phyloP scores from a whole-genome alignment of 805 yeast genomes.

The Candida qinlingensis region DNA sequence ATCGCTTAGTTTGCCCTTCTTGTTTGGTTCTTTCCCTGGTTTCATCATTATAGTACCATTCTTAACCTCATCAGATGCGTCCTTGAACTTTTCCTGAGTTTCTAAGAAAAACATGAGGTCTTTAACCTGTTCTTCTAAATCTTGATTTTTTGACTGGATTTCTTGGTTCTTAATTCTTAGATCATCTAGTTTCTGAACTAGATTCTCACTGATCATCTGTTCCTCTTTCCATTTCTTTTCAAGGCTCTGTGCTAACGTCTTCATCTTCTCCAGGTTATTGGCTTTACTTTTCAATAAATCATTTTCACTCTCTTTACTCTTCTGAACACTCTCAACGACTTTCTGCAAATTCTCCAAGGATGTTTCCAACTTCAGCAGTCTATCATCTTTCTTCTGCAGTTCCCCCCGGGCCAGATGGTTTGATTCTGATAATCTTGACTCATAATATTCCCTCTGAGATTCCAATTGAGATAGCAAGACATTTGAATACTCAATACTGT shows the following conservation, averaged over 20 bases:
- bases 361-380: not conserved
- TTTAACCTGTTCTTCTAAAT: slow-evolving; percentile 55
- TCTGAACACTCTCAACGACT: not conserved
- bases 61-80: slow-evolving; percentile 64
- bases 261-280: not conserved
- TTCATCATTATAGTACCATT: slow-evolving; percentile 60
- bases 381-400: slow-evolving; percentile 10
- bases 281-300: not conserved
- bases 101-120: slow-evolving; percentile 81
- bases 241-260: not conserved
- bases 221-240: slow-evolving; percentile 34
- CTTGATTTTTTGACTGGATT: slow-evolving; percentile 38
- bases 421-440: slow-evolving; percentile 38
- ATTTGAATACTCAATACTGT: slow-evolving; percentile 77
- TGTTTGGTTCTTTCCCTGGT: slow-evolving; percentile 2
- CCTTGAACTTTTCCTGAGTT: slow-evolving; percentile 63
- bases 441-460: slow-evolving; percentile 81
- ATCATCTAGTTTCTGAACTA: slow-evolving; percentile 35
- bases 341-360: not conserved
- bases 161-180: slow-evolving; percentile 28
- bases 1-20: slow-evolving; percentile 1
- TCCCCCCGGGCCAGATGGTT: slow-evolving; percentile 20
- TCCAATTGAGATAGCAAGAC: slow-evolving; percentile 75
- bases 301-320: not conserved
- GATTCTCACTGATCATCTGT: slow-evolving; percentile 35